Evolutionary conservation across 2,329 filamentous ascomycete genomes (phyloP).

Genomic region (Neospermospora avenae): DNA sequence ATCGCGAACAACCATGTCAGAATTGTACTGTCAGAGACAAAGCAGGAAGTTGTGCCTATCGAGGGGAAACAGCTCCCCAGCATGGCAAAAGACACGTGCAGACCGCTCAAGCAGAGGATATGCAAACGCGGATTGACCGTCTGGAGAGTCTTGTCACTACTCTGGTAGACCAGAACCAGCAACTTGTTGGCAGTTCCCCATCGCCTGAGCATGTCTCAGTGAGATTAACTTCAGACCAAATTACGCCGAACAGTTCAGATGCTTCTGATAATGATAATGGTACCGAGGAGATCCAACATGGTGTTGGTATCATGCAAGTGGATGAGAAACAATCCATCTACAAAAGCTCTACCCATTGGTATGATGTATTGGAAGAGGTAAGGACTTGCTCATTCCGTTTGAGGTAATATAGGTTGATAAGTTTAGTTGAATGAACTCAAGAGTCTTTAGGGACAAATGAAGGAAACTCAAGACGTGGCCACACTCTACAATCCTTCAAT

Average conservation of each 20-base stretch:
- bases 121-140: slow-evolving; percentile 45
- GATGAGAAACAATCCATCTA: slow-evolving; percentile 70
- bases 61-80: slow-evolving; percentile 59
- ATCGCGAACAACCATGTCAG: slow-evolving; percentile 82
- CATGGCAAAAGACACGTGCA: slow-evolving; percentile 50
- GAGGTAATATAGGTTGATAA: neutral
- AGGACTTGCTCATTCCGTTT: slow-evolving; percentile 15
- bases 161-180: slow-evolving; percentile 48
- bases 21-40: slow-evolving; percentile 88
- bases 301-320: slow-evolving; percentile 74
- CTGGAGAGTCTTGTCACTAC: slow-evolving; percentile 39
- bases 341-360: slow-evolving; percentile 77
- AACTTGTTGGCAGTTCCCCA: slow-evolving; percentile 34
- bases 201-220: neutral
- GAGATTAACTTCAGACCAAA: slow-evolving; percentile 16
- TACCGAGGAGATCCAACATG: slow-evolving; percentile 56
- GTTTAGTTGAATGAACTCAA: slow-evolving; percentile 24
- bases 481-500: neutral
- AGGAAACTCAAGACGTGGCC: slow-evolving; percentile 57
- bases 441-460: slow-evolving; percentile 75
- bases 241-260: slow-evolving; percentile 44
- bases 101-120: slow-evolving; percentile 85
- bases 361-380: slow-evolving; percentile 67
- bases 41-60: slow-evolving; percentile 77
- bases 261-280: neutral